These are phyloP conservation scores for Rhodosporidiobolus sp. DNA, from an alignment of 768 basidiomycete species.

Conservation along the genomic window DNA sequence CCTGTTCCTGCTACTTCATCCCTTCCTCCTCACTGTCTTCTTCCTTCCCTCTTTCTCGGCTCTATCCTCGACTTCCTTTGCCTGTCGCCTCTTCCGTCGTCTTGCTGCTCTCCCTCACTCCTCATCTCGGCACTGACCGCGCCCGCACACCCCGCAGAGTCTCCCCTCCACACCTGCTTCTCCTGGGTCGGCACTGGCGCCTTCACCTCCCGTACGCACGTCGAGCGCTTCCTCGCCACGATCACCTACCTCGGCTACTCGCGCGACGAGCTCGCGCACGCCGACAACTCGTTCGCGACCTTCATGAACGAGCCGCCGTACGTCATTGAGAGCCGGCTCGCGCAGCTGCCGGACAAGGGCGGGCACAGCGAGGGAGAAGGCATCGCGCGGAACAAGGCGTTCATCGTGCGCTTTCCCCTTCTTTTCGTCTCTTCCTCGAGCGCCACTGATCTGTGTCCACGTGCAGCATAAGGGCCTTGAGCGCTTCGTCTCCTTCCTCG, in stretches of 20 bases:
- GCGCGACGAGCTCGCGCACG: conserved; percentile 31
- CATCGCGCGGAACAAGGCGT: conserved; percentile 31
- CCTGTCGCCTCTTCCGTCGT: too few relatives aligned
- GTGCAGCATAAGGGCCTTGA: conserved; percentile 29
- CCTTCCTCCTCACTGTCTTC: not conserved
- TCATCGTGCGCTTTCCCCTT: conserved; percentile 28
- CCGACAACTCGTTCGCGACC: conserved; percentile 42
- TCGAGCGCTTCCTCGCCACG: conserved; percentile 27
- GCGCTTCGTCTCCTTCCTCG: conserved; percentile 9
- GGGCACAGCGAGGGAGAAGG: conserved; percentile 37
- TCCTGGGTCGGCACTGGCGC: conserved; percentile 43
- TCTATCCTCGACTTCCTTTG: too few relatives aligned
- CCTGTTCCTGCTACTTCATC: too few relatives aligned
- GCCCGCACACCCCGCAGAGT: conserved; percentile 16
- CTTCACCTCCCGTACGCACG: conserved; percentile 28
- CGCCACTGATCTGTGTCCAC: too few relatives aligned
- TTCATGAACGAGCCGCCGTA: conserved; percentile 38
- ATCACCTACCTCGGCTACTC: not conserved
- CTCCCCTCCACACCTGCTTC: conserved; percentile 42
- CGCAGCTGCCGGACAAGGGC: conserved; percentile 10
- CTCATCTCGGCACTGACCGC: too few relatives aligned
- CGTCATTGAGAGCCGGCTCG: conserved; percentile 15
- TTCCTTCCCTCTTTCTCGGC: not conserved
- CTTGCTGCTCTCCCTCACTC: too few relatives aligned
- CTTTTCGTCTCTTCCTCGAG: not conserved